phyloP scores from a whole-genome alignment of 2,329 filamentous ascomycete species.

The Colletotrichum sp. region DNA sequence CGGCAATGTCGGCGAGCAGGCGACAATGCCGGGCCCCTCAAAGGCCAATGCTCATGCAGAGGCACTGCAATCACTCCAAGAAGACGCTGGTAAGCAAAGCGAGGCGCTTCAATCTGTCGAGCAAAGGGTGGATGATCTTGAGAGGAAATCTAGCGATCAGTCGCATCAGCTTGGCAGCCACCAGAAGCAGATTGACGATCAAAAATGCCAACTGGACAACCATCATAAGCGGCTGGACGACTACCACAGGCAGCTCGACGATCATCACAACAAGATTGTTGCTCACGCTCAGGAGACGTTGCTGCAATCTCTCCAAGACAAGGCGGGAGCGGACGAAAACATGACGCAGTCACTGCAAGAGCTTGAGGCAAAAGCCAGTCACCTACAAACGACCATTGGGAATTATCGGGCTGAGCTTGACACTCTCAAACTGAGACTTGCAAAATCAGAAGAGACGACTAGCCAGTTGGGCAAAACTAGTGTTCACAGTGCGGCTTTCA shows the following conservation, averaged over 20 bases:
- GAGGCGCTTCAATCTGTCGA: neutral
- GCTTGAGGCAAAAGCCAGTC: neutral
- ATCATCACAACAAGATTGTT: neutral
- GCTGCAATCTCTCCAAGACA: neutral
- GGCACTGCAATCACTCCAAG: neutral
- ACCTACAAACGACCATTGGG: neutral
- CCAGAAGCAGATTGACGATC: neutral
- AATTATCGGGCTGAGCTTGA: neutral
- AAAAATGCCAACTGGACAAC: neutral
- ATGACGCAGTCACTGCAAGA: neutral
- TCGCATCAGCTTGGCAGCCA: neutral
- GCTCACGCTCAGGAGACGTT: neutral
- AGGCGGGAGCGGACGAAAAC: neutral
- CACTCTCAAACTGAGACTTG: neutral
- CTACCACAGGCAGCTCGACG: neutral
- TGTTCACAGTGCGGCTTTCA: neutral
- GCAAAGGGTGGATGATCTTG: neutral
- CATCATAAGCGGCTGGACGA: neutral
- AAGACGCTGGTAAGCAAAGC: neutral
- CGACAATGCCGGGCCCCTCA: neutral
- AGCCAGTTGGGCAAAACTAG: neutral
- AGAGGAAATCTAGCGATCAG: neutral
- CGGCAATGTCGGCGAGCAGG: neutral
- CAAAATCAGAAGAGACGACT: neutral
- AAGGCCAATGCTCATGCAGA: neutral